These are phyloP conservation scores for Pochonia chlamydosporia DNA, from an alignment of 2,329 filamentous ascomycete species.

Conservation along the genomic window DNA sequence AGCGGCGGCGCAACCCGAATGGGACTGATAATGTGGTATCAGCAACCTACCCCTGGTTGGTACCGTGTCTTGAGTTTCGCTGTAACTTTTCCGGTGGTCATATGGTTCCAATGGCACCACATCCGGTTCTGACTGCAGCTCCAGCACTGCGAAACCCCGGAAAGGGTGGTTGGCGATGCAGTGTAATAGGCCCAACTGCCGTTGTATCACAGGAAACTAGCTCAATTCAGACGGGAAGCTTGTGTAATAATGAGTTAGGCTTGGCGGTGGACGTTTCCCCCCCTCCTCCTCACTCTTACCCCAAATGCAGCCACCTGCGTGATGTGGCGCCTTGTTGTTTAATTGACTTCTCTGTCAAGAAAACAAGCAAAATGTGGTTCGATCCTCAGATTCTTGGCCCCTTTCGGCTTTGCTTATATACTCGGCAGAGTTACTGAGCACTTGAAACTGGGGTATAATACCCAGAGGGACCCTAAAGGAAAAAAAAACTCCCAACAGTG, in stretches of 20 bases:
- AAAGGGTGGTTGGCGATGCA: not conserved
- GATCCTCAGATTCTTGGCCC: too few relatives aligned
- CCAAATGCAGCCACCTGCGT: not conserved
- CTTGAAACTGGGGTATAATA: too few relatives aligned
- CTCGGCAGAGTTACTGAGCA: too few relatives aligned
- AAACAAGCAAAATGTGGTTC: not conserved
- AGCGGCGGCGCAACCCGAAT: too few relatives aligned
- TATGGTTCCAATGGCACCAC: not conserved
- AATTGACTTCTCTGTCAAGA: not conserved
- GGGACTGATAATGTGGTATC: not conserved
- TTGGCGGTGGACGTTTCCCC: too few relatives aligned
- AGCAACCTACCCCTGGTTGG: not conserved
- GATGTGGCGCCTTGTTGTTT: not conserved
- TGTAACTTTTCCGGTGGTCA: not conserved
- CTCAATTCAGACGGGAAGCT: not conserved
- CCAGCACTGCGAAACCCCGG: not conserved
- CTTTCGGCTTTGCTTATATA: too few relatives aligned
- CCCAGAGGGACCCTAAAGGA: too few relatives aligned
- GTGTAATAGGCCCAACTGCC: not conserved
- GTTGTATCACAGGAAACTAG: not conserved
- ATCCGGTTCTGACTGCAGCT: not conserved
- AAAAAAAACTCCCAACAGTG: too few relatives aligned
- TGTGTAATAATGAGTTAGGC: not conserved
- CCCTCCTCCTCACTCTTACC: not conserved
- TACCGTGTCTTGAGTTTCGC: not conserved